A percentile compares a stretch with the other conserved stretches of the same genome.
phyloP scores from a whole-genome alignment of 116 monocot genomes.

The Posidonia oceanica region DNA sequence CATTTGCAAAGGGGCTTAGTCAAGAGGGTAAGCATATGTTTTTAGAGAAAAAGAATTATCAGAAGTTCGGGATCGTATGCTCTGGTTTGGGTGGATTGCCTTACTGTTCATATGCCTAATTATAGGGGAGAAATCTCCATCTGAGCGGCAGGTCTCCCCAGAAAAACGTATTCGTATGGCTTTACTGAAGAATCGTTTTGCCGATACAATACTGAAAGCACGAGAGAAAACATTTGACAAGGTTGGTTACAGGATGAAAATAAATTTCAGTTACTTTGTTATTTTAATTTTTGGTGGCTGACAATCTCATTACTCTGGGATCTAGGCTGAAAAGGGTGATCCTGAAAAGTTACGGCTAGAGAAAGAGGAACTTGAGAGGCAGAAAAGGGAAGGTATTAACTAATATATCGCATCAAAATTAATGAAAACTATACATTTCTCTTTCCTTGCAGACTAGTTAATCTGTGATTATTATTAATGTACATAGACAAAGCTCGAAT shows the following conservation, averaged over 20 bases:
- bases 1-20: slow-evolving; percentile 16
- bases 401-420: not conserved
- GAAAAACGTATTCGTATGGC: slow-evolving; percentile 80
- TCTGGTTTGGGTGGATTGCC: slow-evolving; percentile 26
- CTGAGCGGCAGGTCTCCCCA: slow-evolving; percentile 82
- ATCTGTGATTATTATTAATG: not conserved
- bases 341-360: slow-evolving; percentile 65
- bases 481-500: slow-evolving; percentile 58
- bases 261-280: too few species aligned
- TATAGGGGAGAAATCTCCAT: slow-evolving; percentile 78
- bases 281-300: not conserved
- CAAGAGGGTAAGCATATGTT: slow-evolving; percentile 71
- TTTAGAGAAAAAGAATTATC: slow-evolving; percentile 18
- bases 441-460: too few species aligned
- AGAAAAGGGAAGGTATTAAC: slow-evolving; percentile 51
- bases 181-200: slow-evolving; percentile 74
- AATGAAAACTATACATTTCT: too few species aligned
- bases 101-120: slow-evolving; percentile 29
- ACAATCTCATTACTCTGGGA: not conserved
- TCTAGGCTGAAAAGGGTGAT: slow-evolving; percentile 63
- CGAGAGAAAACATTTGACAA: slow-evolving; percentile 81
- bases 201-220: slow-evolving; percentile 91
- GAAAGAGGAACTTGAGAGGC: slow-evolving; percentile 73
- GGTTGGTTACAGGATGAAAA: slow-evolving; percentile 28
- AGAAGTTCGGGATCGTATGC: slow-evolving; percentile 13